phyloP scores from a whole-genome alignment of 2,329 filamentous ascomycete species.

The Diaporthe australafricana region DNA sequence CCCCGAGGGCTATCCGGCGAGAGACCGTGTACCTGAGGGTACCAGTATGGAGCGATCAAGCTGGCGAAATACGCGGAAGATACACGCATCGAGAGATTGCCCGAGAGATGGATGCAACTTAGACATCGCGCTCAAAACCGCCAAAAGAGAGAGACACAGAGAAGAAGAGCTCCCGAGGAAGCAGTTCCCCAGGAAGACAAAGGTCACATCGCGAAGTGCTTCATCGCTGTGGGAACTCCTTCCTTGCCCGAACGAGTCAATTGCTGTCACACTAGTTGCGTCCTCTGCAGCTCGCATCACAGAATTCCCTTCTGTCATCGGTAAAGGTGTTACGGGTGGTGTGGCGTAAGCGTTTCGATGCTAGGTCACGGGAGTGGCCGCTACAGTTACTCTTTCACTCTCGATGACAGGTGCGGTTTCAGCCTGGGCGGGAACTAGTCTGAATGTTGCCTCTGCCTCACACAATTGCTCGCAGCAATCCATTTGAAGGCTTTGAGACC shows the following conservation, averaged over 20 bases:
- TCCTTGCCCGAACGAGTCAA: neutral
- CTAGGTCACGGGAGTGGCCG: slow-evolving; percentile 25
- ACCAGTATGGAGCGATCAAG: neutral
- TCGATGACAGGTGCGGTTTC: slow-evolving; percentile 22
- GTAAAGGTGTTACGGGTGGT: slow-evolving; percentile 21
- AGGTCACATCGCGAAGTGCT: neutral
- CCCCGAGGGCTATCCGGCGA: neutral
- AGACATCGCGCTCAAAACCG: neutral
- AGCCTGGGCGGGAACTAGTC: neutral
- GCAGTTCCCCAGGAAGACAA: neutral
- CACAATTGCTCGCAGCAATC: neutral
- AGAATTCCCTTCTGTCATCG: neutral
- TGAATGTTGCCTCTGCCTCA: slow-evolving; percentile 11
- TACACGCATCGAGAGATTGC: neutral
- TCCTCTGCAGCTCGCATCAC: neutral
- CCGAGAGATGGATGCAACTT: neutral
- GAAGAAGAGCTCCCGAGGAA: neutral
- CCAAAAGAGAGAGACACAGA: neutral
- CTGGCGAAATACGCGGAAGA: neutral
- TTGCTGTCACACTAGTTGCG: neutral
- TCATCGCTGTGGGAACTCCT: neutral
- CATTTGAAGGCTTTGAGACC: too few species aligned
- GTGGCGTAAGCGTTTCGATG: slow-evolving; percentile 21
- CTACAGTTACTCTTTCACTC: neutral
- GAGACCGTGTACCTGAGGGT: neutral